phyloP scores from a whole-genome alignment of 352 stramenopile genomes.

The Phytophthora pistaciae region DNA sequence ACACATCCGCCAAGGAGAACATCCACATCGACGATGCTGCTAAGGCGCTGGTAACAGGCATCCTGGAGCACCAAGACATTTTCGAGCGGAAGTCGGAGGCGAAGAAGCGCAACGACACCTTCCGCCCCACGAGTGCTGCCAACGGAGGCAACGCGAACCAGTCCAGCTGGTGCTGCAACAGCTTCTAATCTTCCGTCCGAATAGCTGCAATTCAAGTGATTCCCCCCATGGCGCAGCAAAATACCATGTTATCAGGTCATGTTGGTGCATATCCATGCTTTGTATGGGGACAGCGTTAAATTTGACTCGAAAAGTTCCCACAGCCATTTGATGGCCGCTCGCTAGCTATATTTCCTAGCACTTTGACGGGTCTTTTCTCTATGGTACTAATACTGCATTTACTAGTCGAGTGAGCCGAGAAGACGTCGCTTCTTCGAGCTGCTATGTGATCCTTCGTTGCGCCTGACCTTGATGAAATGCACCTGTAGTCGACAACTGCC shows the following conservation, averaged over 20 bases:
- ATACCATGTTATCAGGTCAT: slow-evolving; percentile 22
- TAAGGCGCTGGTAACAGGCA: slow-evolving; percentile 83
- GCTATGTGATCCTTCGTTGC: slow-evolving; percentile 14
- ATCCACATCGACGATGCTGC: slow-evolving; percentile 92
- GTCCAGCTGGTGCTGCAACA: slow-evolving; percentile 88
- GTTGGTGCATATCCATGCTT: slow-evolving; percentile 29
- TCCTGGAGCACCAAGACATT: slow-evolving; percentile 87
- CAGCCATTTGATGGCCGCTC: background rate
- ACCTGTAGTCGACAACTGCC: slow-evolving; percentile 37
- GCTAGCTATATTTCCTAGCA: background rate
- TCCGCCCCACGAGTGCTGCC: slow-evolving; percentile 74
- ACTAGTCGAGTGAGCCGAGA: slow-evolving; percentile 17
- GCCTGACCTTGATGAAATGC: slow-evolving; percentile 53
- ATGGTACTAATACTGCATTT: slow-evolving; percentile 7
- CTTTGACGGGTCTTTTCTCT: slow-evolving; percentile 11
- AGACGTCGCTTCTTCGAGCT: slow-evolving; percentile 40
- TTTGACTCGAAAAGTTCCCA: slow-evolving; percentile 18
- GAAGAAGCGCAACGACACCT: slow-evolving; percentile 76
- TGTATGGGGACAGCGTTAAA: slow-evolving; percentile 25
- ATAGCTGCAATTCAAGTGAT: slow-evolving; percentile 9
- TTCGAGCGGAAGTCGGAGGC: slow-evolving; percentile 86
- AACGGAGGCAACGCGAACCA: slow-evolving; percentile 44
- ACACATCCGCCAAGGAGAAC: slow-evolving; percentile 94
- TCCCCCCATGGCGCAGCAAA: slow-evolving; percentile 4
- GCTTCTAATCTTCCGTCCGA: slow-evolving; percentile 59